Percentiles rank a stretch among this genome's conserved stretches.
Conservation (phyloP, 306 rosid genomes). For the Aeschynomene evenia region DNA sequence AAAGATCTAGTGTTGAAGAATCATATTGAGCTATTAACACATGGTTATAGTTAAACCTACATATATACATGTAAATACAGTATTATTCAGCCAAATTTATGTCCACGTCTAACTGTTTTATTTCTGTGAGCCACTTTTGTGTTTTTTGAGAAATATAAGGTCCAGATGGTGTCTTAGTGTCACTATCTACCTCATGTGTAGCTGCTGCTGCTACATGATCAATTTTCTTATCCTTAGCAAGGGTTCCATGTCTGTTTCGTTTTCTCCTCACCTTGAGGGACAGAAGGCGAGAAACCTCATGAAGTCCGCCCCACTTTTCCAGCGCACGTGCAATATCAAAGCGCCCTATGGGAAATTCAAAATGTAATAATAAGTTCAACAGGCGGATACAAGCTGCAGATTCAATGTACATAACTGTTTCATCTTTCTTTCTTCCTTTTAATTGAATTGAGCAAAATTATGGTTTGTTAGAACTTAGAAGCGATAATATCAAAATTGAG, state of each 20-base stretch:
- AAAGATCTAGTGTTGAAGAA: not conserved
- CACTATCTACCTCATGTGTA: constrained; percentile 42
- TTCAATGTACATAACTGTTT: constrained; percentile 1
- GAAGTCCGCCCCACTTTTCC: constrained; percentile 97
- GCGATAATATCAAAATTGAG: not conserved
- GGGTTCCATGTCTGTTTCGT: constrained; percentile 51
- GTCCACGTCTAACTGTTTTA: constrained; percentile 73
- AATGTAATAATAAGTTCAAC: not conserved
- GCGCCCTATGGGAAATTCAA: constrained; percentile 55
- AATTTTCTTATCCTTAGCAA: constrained; percentile 50
- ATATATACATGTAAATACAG: not conserved
- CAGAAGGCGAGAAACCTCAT: constrained; percentile 84
- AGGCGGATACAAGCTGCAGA: not conserved
- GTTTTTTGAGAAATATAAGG: constrained; percentile 65
- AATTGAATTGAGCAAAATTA: not conserved
- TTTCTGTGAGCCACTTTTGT: constrained; percentile 68
- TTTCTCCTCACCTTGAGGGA: constrained; percentile 76
- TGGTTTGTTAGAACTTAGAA: not conserved
- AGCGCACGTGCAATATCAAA: constrained; percentile 87
- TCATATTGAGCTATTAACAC: not conserved
- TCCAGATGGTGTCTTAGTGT: constrained; percentile 42
- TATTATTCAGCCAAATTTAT: constrained; percentile 71
- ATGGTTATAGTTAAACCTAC: not conserved
- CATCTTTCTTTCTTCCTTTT: not conserved
- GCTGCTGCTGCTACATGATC: constrained; percentile 28